Conservation (phyloP, 2,329 filamentous ascomycete genomes). For the Niveomyces coronatus region DNA sequence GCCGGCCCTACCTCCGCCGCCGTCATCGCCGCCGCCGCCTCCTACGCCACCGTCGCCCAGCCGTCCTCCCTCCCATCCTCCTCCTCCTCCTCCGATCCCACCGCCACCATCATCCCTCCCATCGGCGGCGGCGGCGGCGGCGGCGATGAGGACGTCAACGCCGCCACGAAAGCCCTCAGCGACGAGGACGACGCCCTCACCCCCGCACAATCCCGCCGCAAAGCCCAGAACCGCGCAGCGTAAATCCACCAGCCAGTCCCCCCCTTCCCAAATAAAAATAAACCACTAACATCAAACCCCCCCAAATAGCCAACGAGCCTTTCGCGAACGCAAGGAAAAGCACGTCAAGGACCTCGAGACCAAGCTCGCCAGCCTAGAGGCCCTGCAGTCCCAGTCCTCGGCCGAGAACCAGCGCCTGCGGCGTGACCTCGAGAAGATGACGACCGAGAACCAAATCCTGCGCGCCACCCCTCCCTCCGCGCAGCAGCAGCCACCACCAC, state of each 20-base stretch:
- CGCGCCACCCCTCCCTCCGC: conserved; percentile 54
- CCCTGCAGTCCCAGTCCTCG: conserved; percentile 58
- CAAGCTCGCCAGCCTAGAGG: conserved; percentile 69
- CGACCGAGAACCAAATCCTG: conserved; percentile 87
- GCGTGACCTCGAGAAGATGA: conserved; percentile 70
- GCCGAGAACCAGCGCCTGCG: conserved; percentile 83
- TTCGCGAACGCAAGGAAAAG: conserved; percentile 89
- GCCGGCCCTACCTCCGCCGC: too few species aligned
- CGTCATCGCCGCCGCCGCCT: too few species aligned
- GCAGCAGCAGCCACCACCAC: conserved; percentile 10
- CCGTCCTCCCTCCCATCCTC: too few species aligned
- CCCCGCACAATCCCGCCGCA: conserved; percentile 47
- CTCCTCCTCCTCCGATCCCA: too few species aligned
- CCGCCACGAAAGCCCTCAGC: too few species aligned
- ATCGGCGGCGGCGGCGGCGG: too few species aligned
- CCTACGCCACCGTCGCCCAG: too few species aligned
- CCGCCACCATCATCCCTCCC: too few species aligned
- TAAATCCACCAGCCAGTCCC: conserved; percentile 34
- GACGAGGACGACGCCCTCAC: conserved; percentile 49
- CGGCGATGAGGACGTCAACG: too few species aligned
- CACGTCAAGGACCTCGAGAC: conserved; percentile 89
- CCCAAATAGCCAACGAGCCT: conserved; percentile 82
- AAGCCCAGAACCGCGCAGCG: conserved; percentile 53
- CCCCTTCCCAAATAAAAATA: neutral
- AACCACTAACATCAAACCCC: neutral